Conservation (phyloP, 176 grass and related monocot species). For the Musa schizocarpa region DNA sequence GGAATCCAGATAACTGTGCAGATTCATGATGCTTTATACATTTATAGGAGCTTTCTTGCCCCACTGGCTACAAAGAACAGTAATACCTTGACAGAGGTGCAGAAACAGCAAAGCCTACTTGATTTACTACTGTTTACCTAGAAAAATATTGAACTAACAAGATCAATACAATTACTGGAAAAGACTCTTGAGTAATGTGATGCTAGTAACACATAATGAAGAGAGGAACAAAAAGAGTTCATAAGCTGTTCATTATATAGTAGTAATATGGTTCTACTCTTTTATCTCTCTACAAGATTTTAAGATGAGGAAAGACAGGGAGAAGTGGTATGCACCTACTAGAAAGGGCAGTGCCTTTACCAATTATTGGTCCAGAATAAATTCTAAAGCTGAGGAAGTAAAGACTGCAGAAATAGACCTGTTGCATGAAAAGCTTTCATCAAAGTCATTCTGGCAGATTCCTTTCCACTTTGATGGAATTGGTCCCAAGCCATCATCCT, state of each 20-base stretch:
- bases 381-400: background rate
- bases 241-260: background rate
- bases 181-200: no score
- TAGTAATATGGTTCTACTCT: background rate
- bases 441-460: constrained; percentile 49
- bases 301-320: background rate
- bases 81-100: no score
- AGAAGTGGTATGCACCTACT: background rate
- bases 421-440: constrained; percentile 54
- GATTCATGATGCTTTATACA: no score
- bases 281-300: background rate
- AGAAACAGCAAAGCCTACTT: no score
- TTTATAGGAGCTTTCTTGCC: no score
- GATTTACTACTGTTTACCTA: no score
- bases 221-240: no score
- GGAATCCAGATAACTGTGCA: no score
- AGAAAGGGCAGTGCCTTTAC: background rate
- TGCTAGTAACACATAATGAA: no score
- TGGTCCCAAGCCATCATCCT: constrained; percentile 39
- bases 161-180: no score
- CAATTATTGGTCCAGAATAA: background rate
- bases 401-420: constrained; percentile 22
- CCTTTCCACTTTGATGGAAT: constrained; percentile 63
- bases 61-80: no score
- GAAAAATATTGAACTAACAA: no score